Evolutionary conservation across 352 stramenopile genomes (phyloP), one percentile per base, ranked within the genome.

Genomic region (Globisporangium parvum): DNA sequence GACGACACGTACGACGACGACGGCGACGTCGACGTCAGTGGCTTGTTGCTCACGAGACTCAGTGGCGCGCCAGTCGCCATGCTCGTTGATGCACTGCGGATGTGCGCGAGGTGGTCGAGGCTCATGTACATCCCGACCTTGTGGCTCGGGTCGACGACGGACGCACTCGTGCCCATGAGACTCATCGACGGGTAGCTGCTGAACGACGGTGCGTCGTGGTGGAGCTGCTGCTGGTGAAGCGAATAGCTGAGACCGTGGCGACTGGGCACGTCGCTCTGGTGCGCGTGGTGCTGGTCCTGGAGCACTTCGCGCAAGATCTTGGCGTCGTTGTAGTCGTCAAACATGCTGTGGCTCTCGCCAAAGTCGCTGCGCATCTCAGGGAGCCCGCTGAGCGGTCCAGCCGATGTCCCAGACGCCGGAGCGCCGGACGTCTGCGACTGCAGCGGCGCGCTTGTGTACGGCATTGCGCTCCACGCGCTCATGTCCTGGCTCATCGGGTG

Each of bases 251-350:
- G 14, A 44, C 41, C 20, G 10, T 40, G 26, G 9, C 47, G 20
- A 42, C 17, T 23, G 2, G 17, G 12, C 2, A 24, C 10, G 28
- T 24, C 12, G 18, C 42, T 42, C 4, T 26, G 1, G n/a, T 55
- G 37, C 20, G 35, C 9, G 45, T 37, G 40, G 18, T 58, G 49
- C 3, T 58, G 50, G 37, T 54, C 42, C 41, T 64, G 58, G 17
- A 64, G 53, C 26, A 56, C 58, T 45, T 64, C 58, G 28, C 44
- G 51, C 40, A 64, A 37, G 37, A 64, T 51, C 26, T 54, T 59
- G 37, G 46, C 51, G 53, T 64, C 58, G n/a, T 50, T 59, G 52
- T 55, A 51, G 21, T 53, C 52, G 37, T 64, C 51, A 40, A 42
- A 28, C 18, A 24, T 33, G 37, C 12, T 33, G 40, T 50, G 42